phyloP scores from a whole-genome alignment of 208 protist species.

The Acanthamoeba comandoni region DNA sequence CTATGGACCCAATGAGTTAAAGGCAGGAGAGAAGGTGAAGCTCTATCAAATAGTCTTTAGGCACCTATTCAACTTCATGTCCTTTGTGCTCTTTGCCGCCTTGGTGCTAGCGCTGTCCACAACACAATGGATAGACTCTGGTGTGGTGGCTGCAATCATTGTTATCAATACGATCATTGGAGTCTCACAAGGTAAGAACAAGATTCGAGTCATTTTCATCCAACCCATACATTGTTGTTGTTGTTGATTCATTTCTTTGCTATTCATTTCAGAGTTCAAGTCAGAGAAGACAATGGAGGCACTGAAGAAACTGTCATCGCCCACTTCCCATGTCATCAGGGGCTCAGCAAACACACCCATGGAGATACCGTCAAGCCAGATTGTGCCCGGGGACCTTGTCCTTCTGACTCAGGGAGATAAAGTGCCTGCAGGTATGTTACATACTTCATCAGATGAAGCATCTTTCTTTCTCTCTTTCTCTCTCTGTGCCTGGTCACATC shows the following conservation, averaged over 20 bases:
- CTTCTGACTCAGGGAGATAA: conserved; percentile 93
- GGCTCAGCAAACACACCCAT: conserved; percentile 4
- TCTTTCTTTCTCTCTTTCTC: too few species aligned
- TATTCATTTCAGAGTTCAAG: conserved; percentile 77
- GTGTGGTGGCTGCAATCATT: conserved; percentile 39
- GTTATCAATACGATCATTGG: conserved; percentile 66
- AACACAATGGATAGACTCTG: conserved; percentile 56
- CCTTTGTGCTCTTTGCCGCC: conserved; percentile 55
- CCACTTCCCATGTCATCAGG: conserved; percentile 77
- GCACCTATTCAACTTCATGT: conserved; percentile 70
- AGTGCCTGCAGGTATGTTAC: conserved; percentile 93
- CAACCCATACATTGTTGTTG: neutral
- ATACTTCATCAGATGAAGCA: too few species aligned
- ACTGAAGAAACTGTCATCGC: conserved; percentile 82
- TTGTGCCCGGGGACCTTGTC: conserved; percentile 96
- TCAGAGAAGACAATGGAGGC: conserved; percentile 83
- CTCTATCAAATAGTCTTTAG: conserved; percentile 1
- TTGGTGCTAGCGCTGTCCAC: conserved; percentile 34
- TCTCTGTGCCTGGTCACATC: too few species aligned
- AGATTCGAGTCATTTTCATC: neutral
- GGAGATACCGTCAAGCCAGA: conserved; percentile 69
- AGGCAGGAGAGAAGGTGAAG: conserved; percentile 5
- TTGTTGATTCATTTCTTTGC: neutral
- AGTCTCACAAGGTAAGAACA: conserved; percentile 30
- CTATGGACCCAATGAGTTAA: conserved; percentile 53